Evolutionary conservation across 176 grass and related monocot genomes (phyloP).

Genomic region (Secale cereale): DNA sequence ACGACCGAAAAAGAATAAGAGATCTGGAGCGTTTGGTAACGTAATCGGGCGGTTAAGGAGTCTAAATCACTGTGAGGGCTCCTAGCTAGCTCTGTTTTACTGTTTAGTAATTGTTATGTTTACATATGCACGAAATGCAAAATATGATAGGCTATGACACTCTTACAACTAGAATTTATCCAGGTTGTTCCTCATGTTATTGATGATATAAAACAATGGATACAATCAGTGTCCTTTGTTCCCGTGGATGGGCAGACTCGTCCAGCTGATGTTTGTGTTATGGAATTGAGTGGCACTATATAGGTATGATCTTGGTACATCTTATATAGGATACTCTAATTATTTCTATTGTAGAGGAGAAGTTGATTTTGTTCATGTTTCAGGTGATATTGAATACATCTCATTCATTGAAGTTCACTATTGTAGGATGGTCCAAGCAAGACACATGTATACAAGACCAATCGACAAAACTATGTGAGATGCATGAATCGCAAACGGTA

Average conservation of each 20-base stretch:
- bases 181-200: slow-evolving; percentile 96
- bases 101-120: background rate
- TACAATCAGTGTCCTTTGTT: slow-evolving; percentile 77
- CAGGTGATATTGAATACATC: slow-evolving; percentile 99
- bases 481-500: too few species aligned
- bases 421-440: too few species aligned
- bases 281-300: slow-evolving; percentile 94
- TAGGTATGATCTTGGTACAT: slow-evolving; percentile 48
- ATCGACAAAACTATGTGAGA: too few species aligned
- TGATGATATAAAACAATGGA: slow-evolving; percentile 95
- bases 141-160: slow-evolving; percentile 5
- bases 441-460: too few species aligned
- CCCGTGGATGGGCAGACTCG: slow-evolving; percentile 72
- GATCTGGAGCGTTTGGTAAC: too few species aligned
- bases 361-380: slow-evolving; percentile 23
- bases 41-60: too few species aligned
- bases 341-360: background rate
- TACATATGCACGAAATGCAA: background rate
- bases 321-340: background rate
- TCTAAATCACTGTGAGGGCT: too few species aligned
- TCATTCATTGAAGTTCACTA: slow-evolving; percentile 71
- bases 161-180: background rate
- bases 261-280: slow-evolving; percentile 86
- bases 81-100: too few species aligned
- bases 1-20: too few species aligned